Evolutionary conservation across 139 green algal species (phyloP), one percentile per base, ranked within the genome.

Genomic region (Picochlorum sp.): DNA sequence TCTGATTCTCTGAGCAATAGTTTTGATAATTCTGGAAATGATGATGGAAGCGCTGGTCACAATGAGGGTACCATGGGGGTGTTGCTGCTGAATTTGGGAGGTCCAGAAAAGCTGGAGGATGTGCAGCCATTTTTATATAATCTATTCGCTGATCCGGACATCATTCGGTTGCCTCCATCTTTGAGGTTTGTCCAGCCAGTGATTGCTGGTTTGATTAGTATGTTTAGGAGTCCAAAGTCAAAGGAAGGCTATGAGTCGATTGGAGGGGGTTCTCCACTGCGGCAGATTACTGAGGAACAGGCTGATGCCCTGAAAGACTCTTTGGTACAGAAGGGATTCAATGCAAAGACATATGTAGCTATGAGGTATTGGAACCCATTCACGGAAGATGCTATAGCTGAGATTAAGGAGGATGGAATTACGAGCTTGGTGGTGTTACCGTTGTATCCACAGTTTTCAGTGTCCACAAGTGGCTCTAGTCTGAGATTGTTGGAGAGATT

Each of bases 351-450:
- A 26, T 99, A 98, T 61, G 94, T 98, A 14, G 94, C 84, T 56
- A 99, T 99, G 94, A 84, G 94, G 32, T 99, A 99, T 76, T 99
- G 94, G 94, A 86, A 95, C 47, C 94, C 94, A 3, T 98, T 96
- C 82, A 99, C 92, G 82, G 69, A 91, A 51, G 67, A 79, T 26
- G 72, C 72, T 1, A 60, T 79, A 2, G 66, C 18, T 9, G 28
- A 30, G 3, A 38, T 98, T 44, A 97, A 97, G 75, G 13, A 30
- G 3, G 91, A 97, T 67, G 70, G 82, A 34, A 81, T 98, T 38
- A 88, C 68, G 0, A 66, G 72, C 10, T 79, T 97, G 21, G 89
- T 98, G 44, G 91, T 98, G 32, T 76, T 98, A 47, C 92, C 92
- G 23, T 78, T 98, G 34, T 97, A 97, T 72, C 91, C 91, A 11